Evolutionary conservation across 2,329 filamentous ascomycete species (phyloP), one percentile per base, ranked within the genome.

Genomic region (Chaetomiaceae sp.): DNA sequence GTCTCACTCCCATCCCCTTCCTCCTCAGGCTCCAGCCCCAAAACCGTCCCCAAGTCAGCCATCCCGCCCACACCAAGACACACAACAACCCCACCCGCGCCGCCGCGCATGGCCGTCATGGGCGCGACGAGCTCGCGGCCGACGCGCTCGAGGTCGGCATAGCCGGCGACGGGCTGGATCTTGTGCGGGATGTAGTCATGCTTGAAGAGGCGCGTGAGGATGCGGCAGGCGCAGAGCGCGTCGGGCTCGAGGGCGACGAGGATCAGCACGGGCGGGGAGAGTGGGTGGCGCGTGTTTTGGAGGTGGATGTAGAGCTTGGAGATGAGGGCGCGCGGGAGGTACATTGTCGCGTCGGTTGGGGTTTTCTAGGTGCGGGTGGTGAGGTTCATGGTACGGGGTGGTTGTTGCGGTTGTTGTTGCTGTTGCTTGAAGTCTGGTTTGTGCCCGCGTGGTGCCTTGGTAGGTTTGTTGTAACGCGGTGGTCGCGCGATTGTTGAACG

Each of bases 141-240:
- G 20, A 87, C 87, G 62, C 83, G 85, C 66, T 89, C 81, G 43
- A 99, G 82, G 69, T 97, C 94, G 60, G 83, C 85, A 82, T 96
- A 97, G 51, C 94, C 94, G 19, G 89, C 84, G 51, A 99, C 87
- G 1, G 94, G 94, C 65, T 96, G 89, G 66, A 97, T 96, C 72
- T 96, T 97, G 75, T 97, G 92, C 14, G 88, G 89, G 63, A 99
- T 95, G 68, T 95, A 97, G 76, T 99, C 94, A 77, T 92, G 88
- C 73, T 95, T 96, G 56, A 99, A 79, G n/a, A 99, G 80, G 47
- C 87, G 82, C 3, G 92, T 95, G 44, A 99, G 83, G 57, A 99
- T 96, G 57, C 91, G 90, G 69, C 91, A 95, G 58, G 91, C 94
- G 72, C 92, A 97, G 58, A 99, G 83, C 59, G 94, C 89, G 74